phyloP scores from a whole-genome alignment of 345 rosid genomes.

The Draba incana region DNA sequence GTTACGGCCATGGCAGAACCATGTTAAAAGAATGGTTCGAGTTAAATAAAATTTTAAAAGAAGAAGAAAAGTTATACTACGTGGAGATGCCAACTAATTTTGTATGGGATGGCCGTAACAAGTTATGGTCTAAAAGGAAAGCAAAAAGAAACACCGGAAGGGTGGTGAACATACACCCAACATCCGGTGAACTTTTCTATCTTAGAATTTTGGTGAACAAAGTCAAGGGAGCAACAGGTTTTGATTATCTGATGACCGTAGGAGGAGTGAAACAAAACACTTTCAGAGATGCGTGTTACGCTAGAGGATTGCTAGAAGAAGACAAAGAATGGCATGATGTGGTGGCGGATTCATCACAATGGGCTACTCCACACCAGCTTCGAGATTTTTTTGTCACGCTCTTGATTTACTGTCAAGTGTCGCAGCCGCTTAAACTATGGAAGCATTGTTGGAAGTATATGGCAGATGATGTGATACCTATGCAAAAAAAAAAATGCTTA shows the following conservation, averaged over 20 bases:
- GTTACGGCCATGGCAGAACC: not conserved
- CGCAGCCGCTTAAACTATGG: not conserved
- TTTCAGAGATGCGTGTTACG: not conserved
- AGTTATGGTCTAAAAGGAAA: too few species aligned
- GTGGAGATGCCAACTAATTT: too few species aligned
- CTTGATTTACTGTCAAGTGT: not conserved
- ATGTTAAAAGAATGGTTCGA: not conserved
- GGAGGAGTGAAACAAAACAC: not conserved
- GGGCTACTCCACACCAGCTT: not conserved
- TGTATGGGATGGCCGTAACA: too few species aligned
- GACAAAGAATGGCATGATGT: not conserved
- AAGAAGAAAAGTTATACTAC: not conserved
- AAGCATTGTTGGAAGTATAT: not conserved
- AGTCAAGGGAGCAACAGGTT: not conserved
- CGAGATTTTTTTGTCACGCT: not conserved
- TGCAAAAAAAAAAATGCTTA: too few species aligned
- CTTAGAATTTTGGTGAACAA: not conserved
- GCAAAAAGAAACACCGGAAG: too few species aligned
- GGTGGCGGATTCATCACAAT: not conserved
- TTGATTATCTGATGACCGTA: not conserved
- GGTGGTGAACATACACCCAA: not conserved
- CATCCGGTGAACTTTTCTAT: not conserved
- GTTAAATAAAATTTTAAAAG: not conserved
- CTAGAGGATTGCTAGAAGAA: not conserved
- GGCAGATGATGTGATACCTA: not conserved